Base-by-base conservation (phyloP, 345 rosid species). In the Pugionium dolabratum region DNA sequence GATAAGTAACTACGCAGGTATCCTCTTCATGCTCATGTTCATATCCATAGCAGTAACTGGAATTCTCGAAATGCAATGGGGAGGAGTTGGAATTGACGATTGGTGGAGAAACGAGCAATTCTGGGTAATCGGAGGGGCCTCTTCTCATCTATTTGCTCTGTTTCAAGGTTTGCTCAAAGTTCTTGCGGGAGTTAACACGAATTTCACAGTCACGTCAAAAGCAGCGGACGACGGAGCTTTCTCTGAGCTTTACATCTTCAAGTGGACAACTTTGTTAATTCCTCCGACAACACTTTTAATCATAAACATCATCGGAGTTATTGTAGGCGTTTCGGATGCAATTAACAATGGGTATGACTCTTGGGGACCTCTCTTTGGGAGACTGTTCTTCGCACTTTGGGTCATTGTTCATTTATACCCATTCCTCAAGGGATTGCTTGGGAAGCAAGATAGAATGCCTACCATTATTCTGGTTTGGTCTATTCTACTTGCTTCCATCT, bases 331-430 rank as follows among this genome's bases (percentile, higher is more conserved):
- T 53, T 87, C 98, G 0, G 95, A 92, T 37, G 98, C 98, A 10
- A 92, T 92, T 64, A 92, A 88, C 70, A 92, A 92, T 3, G 98
- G 98, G 30, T 92, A 92, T 35, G 96, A 92, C 76, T 89, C 95
- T 0, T 91, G 98, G 98, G 95, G 98, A 6, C 98, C 98, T 0
- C 79, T 86, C 41, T 91, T 91, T n/a, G 98, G 96, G 32, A 84
- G 96, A 75, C 81, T 91, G 43, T 89, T 18, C 18, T 18, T 18
- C 18, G 18, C 18, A 18, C 18, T 18, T 18, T 18, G 18, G 18
- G 18, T 18, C 18, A 18, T 18, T 18, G 18, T 18, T 18, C 18
- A 18, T 18, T 18, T 18, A 18, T 18, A 18, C 18, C 18, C 18
- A 18, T 18, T 18, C 18, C 18, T 18, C 18, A 18, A 18, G 18